Evolutionary conservation across 495 filamentous ascomycete species (phyloP), one percentile per base, ranked within the genome.

Genomic region (Peziza echinospora): DNA sequence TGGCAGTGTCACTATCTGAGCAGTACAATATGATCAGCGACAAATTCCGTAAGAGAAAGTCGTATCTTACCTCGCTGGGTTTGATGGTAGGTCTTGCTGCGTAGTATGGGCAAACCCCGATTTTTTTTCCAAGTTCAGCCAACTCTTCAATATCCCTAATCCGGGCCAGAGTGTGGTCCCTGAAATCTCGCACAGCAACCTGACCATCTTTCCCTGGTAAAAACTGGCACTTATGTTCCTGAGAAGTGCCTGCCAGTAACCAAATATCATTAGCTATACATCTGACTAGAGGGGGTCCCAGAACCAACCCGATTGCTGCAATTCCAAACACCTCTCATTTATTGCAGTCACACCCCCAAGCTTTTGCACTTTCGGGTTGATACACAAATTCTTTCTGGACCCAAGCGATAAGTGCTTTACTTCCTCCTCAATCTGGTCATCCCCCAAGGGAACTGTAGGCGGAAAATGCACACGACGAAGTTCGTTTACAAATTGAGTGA

Each of bases 131-230:
- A 2, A 93, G 64, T 11, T 65, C 64, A 40, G 75, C 78, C 22
- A 96, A 68, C 53, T 97, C 91, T 59, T 97, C 89, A 48, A 97
- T 96, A 58, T 97, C 89, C 13, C 81, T 78, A 7, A 97, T 68
- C 0, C 71, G 82, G 5, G 91, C 86, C 43, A 96, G 61, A 13
- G 79, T 71, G 57, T 83, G 77, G 55, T 96, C 91, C n/a, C 89
- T 71, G 49, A 97, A 93, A 41, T 83, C 72, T 45, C 84, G 71
- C 5, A 80, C 72, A 11, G 77, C 60, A 21, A 70, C 67, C 49
- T 87, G 67, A 48, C 80, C 80, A 6, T 85, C 77, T 30, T 79
- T 76, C 23, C 68, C 79, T 0, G 85, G 89, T 34, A 94, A 64
- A 57, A 76, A 94, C 1, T 71, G 59, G 57, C 89, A 97, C 56